These are phyloP conservation scores for Globisporangium cystogenes DNA, from an alignment of 352 stramenopile genomes.

Conservation along the genomic window DNA sequence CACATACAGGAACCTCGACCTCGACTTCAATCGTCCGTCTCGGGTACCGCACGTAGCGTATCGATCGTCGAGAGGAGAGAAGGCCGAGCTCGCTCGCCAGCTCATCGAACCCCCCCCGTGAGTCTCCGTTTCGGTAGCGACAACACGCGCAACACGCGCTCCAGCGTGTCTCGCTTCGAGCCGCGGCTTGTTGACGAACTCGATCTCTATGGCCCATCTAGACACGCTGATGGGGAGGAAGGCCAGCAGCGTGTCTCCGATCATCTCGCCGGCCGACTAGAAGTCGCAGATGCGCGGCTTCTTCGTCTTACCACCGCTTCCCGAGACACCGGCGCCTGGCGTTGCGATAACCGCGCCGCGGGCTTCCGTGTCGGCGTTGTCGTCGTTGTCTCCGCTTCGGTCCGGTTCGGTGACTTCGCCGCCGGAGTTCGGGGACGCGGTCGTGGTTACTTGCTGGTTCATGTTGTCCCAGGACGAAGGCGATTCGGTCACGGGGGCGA, in stretches of 20 bases:
- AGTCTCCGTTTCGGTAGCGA: too few species aligned
- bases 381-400: not conserved
- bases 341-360: not conserved
- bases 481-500: not conserved
- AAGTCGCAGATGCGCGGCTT: conserved; percentile 9
- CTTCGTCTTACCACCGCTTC: not conserved
- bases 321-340: not conserved
- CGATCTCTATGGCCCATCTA: not conserved
- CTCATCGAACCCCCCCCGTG: too few species aligned
- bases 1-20: too few species aligned
- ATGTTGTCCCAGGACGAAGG: conserved; percentile 9
- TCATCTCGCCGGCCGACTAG: not conserved
- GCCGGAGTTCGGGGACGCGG: not conserved
- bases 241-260: too few species aligned
- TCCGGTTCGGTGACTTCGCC: not conserved
- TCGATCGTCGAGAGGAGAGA: not conserved
- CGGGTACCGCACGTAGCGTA: not conserved
- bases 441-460: conserved; percentile 8
- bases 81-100: not conserved
- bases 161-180: too few species aligned
- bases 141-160: too few species aligned
- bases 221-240: too few species aligned
- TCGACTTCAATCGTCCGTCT: not conserved
- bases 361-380: not conserved
- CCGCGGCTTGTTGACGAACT: not conserved